These are phyloP conservation scores for Plicaturopsis crispa DNA, from an alignment of 768 basidiomycete species.

Conservation along the genomic window DNA sequence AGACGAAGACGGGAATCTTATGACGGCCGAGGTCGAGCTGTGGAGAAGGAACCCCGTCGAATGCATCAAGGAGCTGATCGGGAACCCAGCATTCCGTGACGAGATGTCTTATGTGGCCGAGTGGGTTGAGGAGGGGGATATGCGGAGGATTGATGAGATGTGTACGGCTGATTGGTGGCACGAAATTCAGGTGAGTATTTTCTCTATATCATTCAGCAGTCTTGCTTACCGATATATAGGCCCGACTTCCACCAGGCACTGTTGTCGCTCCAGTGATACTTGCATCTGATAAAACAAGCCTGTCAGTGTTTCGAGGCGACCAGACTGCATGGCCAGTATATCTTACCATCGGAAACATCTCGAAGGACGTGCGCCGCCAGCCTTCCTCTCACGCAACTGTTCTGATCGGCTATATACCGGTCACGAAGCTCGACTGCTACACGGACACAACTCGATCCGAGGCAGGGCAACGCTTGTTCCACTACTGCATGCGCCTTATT, in stretches of 20 bases:
- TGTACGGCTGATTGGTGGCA: conserved; percentile 30
- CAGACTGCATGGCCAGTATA: conserved; percentile 41
- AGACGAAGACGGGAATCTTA: background rate
- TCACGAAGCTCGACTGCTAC: conserved; percentile 22
- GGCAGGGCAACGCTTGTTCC: conserved; percentile 23
- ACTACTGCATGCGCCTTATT: conserved; percentile 26
- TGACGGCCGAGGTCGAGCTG: background rate
- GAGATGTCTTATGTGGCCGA: conserved; percentile 21
- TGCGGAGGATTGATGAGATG: conserved; percentile 26
- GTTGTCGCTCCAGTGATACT: conserved; percentile 36
- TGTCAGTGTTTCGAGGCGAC: conserved; percentile 29
- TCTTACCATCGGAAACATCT: conserved; percentile 33
- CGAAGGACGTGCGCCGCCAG: conserved; percentile 28
- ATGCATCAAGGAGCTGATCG: background rate
- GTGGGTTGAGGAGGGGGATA: conserved; percentile 7
- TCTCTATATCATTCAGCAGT: background rate
- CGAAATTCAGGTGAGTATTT: conserved; percentile 22
- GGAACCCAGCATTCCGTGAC: conserved; percentile 15
- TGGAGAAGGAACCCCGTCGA: background rate
- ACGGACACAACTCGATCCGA: conserved; percentile 11
- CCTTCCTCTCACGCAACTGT: conserved; percentile 25
- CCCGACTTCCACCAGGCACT: conserved; percentile 7
- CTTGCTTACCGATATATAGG: background rate
- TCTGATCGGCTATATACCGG: conserved; percentile 32
- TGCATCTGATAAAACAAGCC: conserved; percentile 36